phyloP scores from a whole-genome alignment of 257 asterid species.

The Scutellaria barbata region DNA sequence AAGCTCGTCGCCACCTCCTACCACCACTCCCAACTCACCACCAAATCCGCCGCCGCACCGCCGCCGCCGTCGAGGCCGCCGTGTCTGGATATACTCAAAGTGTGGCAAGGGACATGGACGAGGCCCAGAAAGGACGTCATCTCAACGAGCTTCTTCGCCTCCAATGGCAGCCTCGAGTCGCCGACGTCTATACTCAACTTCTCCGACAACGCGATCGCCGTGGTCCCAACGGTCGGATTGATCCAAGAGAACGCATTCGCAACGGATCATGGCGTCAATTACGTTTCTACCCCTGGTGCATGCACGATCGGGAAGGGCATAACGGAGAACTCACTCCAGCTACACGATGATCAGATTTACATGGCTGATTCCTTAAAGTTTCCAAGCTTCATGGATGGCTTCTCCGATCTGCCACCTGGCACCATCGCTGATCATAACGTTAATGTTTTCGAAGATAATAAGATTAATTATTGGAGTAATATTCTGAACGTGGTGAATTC shows the following conservation, averaged over 20 bases:
- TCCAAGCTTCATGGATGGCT: constrained; percentile 45
- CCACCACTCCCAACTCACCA: background rate
- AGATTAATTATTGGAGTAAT: constrained; percentile 45
- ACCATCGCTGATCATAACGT: background rate
- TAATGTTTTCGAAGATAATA: constrained; percentile 37
- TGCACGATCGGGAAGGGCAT: constrained; percentile 30
- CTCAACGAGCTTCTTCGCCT: background rate
- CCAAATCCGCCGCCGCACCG: constrained; percentile 19
- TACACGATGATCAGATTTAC: constrained; percentile 17
- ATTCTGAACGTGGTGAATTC: constrained; percentile 40
- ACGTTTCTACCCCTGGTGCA: constrained; percentile 12
- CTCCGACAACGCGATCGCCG: constrained; percentile 30
- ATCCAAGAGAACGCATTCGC: background rate
- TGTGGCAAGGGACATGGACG: constrained; percentile 51
- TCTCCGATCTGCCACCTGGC: constrained; percentile 17
- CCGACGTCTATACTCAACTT: constrained; percentile 41
- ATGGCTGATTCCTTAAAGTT: constrained; percentile 31
- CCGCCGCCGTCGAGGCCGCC: constrained; percentile 37
- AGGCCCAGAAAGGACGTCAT: constrained; percentile 29
- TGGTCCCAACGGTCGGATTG: constrained; percentile 18
- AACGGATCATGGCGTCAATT: background rate
- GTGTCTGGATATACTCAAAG: constrained; percentile 58
- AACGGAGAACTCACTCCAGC: constrained; percentile 33
- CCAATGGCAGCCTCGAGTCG: constrained; percentile 36
- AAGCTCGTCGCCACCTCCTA: constrained; percentile 15